These are phyloP conservation scores for Comarum palustre DNA, from an alignment of 306 rosid species.

Conservation along the genomic window DNA sequence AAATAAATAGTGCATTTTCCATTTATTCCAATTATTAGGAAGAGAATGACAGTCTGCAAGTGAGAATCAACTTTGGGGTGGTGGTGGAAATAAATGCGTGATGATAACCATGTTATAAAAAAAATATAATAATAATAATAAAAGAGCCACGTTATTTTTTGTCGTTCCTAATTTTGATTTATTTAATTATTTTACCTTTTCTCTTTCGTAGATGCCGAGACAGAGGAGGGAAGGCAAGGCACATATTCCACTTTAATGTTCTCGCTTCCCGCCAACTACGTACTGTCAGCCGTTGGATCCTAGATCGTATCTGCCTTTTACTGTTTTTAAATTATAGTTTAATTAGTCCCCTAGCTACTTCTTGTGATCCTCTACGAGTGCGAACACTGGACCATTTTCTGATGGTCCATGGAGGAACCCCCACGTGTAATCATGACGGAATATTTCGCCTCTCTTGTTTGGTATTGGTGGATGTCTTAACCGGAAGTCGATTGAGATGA, in stretches of 20 bases:
- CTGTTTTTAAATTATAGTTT: slow-evolving; percentile 1
- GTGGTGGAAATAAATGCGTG: slow-evolving; percentile 5
- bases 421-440: slow-evolving; percentile 17
- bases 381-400: neutral
- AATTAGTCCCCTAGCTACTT: neutral
- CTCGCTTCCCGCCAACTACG: slow-evolving; percentile 4
- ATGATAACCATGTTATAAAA: slow-evolving; percentile 19
- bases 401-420: neutral
- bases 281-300: slow-evolving; percentile 25
- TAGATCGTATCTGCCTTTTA: neutral
- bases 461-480: neutral
- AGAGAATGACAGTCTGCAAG: slow-evolving; percentile 37
- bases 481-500: too few species aligned
- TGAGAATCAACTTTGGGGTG: slow-evolving; percentile 9
- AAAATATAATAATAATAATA: neutral
- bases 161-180: neutral
- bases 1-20: neutral
- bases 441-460: neutral
- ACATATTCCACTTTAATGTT: slow-evolving; percentile 35
- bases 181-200: neutral
- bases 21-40: neutral
- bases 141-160: slow-evolving; percentile 19
- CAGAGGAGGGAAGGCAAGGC: slow-evolving; percentile 27
- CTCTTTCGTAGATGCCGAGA: slow-evolving; percentile 24
- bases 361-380: slow-evolving; percentile 22